These are phyloP conservation scores for Curvularia lunata DNA, from an alignment of 2,329 filamentous ascomycete genomes.

Conservation along the genomic window DNA sequence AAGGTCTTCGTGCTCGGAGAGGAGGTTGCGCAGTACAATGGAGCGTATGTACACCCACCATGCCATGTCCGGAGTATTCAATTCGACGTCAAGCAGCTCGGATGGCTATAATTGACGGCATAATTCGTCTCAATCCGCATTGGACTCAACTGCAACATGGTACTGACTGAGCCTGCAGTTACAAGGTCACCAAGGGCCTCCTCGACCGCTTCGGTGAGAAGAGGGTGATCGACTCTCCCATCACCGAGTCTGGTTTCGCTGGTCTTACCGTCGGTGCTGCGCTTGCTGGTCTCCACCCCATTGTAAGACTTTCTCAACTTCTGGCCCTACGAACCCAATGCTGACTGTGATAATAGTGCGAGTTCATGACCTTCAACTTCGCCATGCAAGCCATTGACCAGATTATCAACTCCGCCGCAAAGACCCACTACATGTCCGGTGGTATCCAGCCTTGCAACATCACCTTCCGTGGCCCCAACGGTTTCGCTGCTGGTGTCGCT, in stretches of 20 bases:
- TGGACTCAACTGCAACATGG: background rate
- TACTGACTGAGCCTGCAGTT: slow-evolving; percentile 61
- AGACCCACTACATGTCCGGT: slow-evolving; percentile 99
- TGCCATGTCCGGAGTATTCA: slow-evolving; percentile 19
- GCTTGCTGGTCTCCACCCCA: slow-evolving; percentile 88
- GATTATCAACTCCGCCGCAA: slow-evolving; percentile 97
- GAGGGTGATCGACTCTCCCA: slow-evolving; percentile 96
- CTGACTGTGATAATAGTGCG: slow-evolving; percentile 66
- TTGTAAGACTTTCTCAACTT: slow-evolving; percentile 65
- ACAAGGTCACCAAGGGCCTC: slow-evolving; percentile 99
- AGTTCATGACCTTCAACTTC: slow-evolving; percentile 99
- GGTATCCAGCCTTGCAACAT: slow-evolving; percentile 99
- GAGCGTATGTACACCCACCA: slow-evolving; percentile 66
- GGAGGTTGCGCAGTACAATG: slow-evolving; percentile 99
- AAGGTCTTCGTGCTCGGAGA: slow-evolving; percentile 97
- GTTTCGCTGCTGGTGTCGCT: slow-evolving; percentile 92
- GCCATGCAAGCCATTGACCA: slow-evolving; percentile 99
- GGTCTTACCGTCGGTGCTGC: slow-evolving; percentile 95
- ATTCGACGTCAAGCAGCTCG: slow-evolving; percentile 8
- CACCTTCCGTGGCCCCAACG: slow-evolving; percentile 98
- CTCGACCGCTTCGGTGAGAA: slow-evolving; percentile 96
- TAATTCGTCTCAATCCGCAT: slow-evolving; percentile 3
- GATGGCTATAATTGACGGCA: background rate
- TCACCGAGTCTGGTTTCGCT: slow-evolving; percentile 94
- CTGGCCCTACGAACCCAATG: background rate